Evolutionary conservation across 1,139 yeast species (phyloP).

Genomic region (Nematodospora anomalae): DNA sequence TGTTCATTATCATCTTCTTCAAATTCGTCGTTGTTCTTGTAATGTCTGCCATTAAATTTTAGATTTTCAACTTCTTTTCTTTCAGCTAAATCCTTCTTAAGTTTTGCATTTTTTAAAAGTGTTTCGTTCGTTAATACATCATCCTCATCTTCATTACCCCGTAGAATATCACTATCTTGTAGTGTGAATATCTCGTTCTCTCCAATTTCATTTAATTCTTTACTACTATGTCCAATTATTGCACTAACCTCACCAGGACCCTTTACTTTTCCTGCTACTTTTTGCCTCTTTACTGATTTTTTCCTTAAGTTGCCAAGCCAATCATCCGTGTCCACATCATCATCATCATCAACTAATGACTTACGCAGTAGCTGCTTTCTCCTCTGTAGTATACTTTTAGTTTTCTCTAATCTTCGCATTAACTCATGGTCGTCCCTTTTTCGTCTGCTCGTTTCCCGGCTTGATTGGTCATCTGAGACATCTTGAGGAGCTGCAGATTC

Average conservation of each 20-base stretch:
- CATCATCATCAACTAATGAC: conserved; percentile 25
- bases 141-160: conserved; percentile 53
- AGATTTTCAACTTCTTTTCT: conserved; percentile 25
- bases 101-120: conserved; percentile 33
- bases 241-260: conserved; percentile 16
- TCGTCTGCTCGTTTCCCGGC: conserved; percentile 3
- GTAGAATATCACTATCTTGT: conserved; percentile 56
- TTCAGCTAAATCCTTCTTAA: conserved; percentile 25
- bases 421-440: conserved; percentile 11
- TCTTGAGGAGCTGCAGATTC: conserved; percentile 5
- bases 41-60: conserved; percentile 27
- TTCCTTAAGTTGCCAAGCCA: conserved; percentile 36
- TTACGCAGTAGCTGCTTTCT: conserved; percentile 21
- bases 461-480: not conserved
- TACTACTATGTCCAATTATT: conserved; percentile 46
- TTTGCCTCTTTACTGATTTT: conserved; percentile 6
- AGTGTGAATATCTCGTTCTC: conserved; percentile 63
- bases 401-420: conserved; percentile 10
- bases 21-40: conserved; percentile 13
- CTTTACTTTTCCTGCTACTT: conserved; percentile 1
- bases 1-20: conserved; percentile 19
- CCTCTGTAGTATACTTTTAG: conserved; percentile 18
- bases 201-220: conserved; percentile 37
- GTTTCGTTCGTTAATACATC: conserved; percentile 48
- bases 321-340: conserved; percentile 33